Evolutionary conservation across 208 protist species (phyloP).

Genomic region (Acanthamoeba royreba): DNA sequence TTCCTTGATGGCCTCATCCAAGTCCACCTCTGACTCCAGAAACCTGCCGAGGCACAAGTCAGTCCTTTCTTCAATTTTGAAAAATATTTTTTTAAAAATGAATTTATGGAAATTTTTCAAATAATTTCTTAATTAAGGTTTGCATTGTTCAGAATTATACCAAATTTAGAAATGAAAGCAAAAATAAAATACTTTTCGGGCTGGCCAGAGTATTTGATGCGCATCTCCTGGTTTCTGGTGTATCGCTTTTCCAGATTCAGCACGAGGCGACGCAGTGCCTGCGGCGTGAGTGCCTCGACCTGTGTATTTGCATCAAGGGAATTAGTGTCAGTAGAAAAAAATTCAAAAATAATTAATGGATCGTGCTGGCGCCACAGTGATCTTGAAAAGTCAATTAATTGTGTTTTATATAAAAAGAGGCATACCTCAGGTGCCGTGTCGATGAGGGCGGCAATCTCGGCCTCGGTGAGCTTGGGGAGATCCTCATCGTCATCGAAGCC

Average conservation of each 20-base stretch:
- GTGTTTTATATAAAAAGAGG: not conserved
- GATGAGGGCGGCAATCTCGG: not conserved
- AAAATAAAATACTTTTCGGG: constrained; percentile 65
- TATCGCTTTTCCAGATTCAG: constrained; percentile 76
- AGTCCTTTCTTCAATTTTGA: not conserved
- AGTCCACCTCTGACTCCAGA: constrained; percentile 75
- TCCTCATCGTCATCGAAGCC: not conserved
- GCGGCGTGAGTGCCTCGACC: constrained; percentile 62
- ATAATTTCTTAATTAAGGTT: not conserved
- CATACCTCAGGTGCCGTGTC: not conserved
- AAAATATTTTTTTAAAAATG: not conserved
- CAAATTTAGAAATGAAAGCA: not conserved
- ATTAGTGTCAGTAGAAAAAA: too few species aligned
- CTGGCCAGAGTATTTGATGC: constrained; percentile 72
- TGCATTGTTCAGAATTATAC: not conserved
- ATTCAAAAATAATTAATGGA: too few species aligned
- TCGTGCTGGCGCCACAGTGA: too few species aligned
- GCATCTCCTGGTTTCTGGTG: constrained; percentile 70
- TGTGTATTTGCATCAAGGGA: too few species aligned
- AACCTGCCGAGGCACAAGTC: constrained; percentile 59
- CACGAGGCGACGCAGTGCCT: constrained; percentile 62
- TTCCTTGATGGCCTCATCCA: constrained; percentile 71
- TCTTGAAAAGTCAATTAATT: too few species aligned
- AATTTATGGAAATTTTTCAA: not conserved
- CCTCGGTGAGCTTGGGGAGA: not conserved